Conservation (phyloP, 192 early-diverging fungal species). For the Coemansia sp. region DNA sequence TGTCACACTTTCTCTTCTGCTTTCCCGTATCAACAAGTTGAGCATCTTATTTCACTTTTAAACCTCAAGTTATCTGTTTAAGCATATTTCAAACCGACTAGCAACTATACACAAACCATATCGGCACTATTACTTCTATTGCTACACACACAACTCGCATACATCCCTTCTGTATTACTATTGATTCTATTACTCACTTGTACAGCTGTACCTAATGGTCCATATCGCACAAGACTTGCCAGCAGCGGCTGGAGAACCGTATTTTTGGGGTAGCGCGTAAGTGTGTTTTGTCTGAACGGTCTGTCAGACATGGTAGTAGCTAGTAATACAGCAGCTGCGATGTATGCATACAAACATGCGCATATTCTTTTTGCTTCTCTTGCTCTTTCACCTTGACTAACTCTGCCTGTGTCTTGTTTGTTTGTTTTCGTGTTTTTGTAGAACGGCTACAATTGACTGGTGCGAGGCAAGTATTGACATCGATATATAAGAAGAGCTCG, state of each 20-base stretch:
- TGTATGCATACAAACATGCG: no score
- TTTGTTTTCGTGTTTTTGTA: constrained; percentile 13
- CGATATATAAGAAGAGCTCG: no score
- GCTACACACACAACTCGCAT: background rate
- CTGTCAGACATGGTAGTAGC: no score
- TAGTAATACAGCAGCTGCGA: no score
- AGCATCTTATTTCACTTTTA: background rate
- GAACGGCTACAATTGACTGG: constrained; percentile 55
- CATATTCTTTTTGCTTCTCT: no score
- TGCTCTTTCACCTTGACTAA: no score
- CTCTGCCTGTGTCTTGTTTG: no score
- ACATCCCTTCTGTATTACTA: constrained; percentile 1
- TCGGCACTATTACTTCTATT: background rate
- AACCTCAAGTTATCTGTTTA: background rate
- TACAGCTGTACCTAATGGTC: constrained; percentile 26
- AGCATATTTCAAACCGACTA: background rate
- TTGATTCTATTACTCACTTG: background rate
- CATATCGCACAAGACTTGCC: constrained; percentile 4
- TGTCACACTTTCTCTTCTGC: background rate
- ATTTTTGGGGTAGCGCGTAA: constrained; percentile 65
- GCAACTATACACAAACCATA: background rate
- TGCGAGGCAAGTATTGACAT: constrained; percentile 38
- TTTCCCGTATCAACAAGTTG: background rate
- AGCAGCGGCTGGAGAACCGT: constrained; percentile 3
- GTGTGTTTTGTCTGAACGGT: constrained; percentile 8